Conservation (phyloP, 352 stramenopile species). For the Globisporangium canariense region DNA sequence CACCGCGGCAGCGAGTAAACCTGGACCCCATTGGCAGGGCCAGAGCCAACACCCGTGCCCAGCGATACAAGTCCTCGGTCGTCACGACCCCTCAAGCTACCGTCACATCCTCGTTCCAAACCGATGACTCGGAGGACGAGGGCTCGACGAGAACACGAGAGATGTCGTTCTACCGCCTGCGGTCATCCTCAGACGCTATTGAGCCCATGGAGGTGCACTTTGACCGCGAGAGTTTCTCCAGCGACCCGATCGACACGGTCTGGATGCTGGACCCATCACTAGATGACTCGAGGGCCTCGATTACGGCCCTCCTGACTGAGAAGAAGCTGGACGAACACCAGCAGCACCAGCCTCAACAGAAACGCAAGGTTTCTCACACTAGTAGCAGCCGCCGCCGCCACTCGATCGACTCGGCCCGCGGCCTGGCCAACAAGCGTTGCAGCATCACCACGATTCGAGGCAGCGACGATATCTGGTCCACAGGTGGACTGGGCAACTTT, state of each 20-base stretch:
- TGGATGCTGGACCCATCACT: constrained; percentile 14
- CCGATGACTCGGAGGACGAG: constrained; percentile 6
- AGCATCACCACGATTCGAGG: background rate
- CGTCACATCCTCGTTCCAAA: constrained; percentile 11
- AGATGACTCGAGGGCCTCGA: constrained; percentile 5
- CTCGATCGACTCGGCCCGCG: constrained; percentile 4
- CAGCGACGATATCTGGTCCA: constrained; percentile 5
- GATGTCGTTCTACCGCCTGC: background rate
- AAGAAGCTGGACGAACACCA: background rate
- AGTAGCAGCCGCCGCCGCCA: background rate
- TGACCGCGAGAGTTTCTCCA: constrained; percentile 8
- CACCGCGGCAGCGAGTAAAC: background rate
- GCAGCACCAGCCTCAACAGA: background rate
- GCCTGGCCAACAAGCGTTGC: background rate
- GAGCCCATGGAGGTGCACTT: background rate
- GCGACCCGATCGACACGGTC: constrained; percentile 1
- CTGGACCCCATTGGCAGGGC: constrained; percentile 9
- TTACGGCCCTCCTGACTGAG: constrained; percentile 1
- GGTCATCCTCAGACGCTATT: background rate
- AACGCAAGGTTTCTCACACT: background rate
- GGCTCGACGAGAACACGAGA: background rate
- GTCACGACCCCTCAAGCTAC: background rate
- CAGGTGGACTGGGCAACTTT: background rate
- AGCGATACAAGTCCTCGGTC: background rate
- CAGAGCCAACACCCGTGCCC: background rate